phyloP scores from a whole-genome alignment of 2,329 filamentous ascomycete genomes.

The Cladosporium halotolerans region DNA sequence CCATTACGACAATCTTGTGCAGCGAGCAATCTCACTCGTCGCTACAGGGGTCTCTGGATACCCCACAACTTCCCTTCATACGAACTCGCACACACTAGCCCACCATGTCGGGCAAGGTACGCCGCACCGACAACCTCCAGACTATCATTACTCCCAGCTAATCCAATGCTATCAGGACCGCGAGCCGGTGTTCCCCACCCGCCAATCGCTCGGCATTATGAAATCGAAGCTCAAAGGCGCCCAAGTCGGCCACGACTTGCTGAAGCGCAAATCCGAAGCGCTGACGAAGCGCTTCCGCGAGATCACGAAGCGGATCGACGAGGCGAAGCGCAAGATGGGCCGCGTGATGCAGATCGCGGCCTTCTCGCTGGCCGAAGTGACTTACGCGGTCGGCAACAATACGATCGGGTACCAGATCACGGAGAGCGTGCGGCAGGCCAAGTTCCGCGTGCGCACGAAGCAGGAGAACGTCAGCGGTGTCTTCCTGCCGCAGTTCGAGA shows the following conservation, averaged over 20 bases:
- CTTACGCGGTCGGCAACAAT: conserved; percentile 85
- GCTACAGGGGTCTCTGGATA: too few species aligned
- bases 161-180: conserved; percentile 61
- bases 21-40: too few species aligned
- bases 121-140: not conserved
- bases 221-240: conserved; percentile 90
- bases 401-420: conserved; percentile 95
- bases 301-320: conserved; percentile 93
- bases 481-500: conserved; percentile 87
- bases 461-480: conserved; percentile 99
- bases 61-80: too few species aligned
- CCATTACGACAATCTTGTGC: too few species aligned
- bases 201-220: conserved; percentile 94
- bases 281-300: conserved; percentile 80
- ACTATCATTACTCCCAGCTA: not conserved
- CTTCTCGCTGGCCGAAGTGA: conserved; percentile 94
- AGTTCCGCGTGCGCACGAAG: conserved; percentile 87
- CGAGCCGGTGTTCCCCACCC: conserved; percentile 94
- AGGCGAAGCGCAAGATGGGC: conserved; percentile 99
- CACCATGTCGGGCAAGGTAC: conserved; percentile 24
- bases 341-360: conserved; percentile 98
- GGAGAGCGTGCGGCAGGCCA: conserved; percentile 86
- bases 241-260: conserved; percentile 74
- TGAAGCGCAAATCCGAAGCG: conserved; percentile 97
- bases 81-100: conserved; percentile 1